These are phyloP conservation scores for Mycosarcoma maydis DNA, from an alignment of 1,284 basidiomycete genomes.

Conservation along the genomic window DNA sequence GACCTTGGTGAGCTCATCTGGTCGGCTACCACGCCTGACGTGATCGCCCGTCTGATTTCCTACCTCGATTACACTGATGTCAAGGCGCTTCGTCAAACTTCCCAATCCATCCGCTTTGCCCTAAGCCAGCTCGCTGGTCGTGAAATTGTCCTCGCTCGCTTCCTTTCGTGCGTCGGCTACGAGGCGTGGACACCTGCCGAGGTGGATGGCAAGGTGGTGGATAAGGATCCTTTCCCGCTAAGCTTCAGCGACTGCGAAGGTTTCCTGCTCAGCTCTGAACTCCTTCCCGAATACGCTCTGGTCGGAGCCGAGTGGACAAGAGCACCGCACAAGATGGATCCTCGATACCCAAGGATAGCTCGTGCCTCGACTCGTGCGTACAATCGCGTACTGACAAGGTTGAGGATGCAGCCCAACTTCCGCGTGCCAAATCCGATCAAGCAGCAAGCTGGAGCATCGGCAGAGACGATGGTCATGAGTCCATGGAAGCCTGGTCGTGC, in stretches of 20 bases:
- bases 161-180: conserved; percentile 60
- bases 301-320: conserved; percentile 53
- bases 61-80: conserved; percentile 60
- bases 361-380: conserved; percentile 66
- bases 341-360: conserved; percentile 59
- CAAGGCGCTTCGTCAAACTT: conserved; percentile 58
- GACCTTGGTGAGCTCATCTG: conserved; percentile 58
- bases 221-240: conserved; percentile 56
- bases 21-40: conserved; percentile 52
- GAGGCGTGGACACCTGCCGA: conserved; percentile 36
- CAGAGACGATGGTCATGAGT: conserved; percentile 8
- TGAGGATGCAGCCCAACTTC: conserved; percentile 62
- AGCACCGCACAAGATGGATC: conserved; percentile 57
- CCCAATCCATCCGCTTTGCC: conserved; percentile 45
- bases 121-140: conserved; percentile 44
- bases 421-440: conserved; percentile 2
- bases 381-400: conserved; percentile 65
- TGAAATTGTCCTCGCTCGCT: conserved; percentile 55
- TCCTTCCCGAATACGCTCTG: conserved; percentile 52
- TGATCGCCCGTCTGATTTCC: conserved; percentile 47
- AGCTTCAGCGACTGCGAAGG: conserved; percentile 60
- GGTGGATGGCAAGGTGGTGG: conserved; percentile 9
- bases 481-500: conserved; percentile 66
- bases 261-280: conserved; percentile 57
- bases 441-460: neutral